Conservation (phyloP, 345 rosid species). For the Jatropha curcas region DNA sequence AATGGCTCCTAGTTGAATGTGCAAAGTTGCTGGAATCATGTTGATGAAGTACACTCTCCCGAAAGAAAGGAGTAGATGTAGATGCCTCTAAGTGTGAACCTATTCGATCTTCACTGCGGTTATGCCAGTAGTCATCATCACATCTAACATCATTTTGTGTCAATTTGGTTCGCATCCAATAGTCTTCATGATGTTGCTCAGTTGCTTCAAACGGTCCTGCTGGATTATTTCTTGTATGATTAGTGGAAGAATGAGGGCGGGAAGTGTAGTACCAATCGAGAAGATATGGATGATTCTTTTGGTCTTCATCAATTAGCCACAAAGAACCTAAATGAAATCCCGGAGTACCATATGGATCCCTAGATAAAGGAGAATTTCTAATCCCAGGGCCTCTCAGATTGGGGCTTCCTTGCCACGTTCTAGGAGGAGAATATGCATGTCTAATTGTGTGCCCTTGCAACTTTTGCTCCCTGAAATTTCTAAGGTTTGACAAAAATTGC, state of each 20-base stretch:
- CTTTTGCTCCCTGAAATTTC: slow-evolving; percentile 77
- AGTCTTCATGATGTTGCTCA: slow-evolving; percentile 42
- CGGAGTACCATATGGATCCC: slow-evolving; percentile 48
- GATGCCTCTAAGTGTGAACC: slow-evolving; percentile 64
- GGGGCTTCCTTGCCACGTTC: slow-evolving; percentile 51
- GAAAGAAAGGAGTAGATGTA: slow-evolving; percentile 65
- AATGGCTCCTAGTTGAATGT: slow-evolving; percentile 45
- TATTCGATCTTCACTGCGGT: slow-evolving; percentile 36
- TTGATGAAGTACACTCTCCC: slow-evolving; percentile 65
- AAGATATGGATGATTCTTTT: slow-evolving; percentile 72
- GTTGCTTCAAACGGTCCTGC: slow-evolving; percentile 22
- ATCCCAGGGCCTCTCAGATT: slow-evolving; percentile 41
- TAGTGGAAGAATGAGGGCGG: slow-evolving; percentile 36
- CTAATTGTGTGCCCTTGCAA: slow-evolving; percentile 51
- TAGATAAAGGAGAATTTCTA: slow-evolving; percentile 41
- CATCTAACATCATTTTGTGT: slow-evolving; percentile 31
- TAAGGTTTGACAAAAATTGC: slow-evolving; percentile 69
- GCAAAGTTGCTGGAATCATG: slow-evolving; percentile 42
- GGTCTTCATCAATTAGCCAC: slow-evolving; percentile 70
- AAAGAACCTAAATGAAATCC: slow-evolving; percentile 54
- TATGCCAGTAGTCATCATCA: slow-evolving; percentile 37
- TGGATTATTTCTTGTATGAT: slow-evolving; percentile 26
- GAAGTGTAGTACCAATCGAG: slow-evolving; percentile 89
- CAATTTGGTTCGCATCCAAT: slow-evolving; percentile 49
- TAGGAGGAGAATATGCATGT: slow-evolving; percentile 43